Percentiles rank a stretch among this genome's conserved stretches.
Conservation (phyloP, 257 asterid species). For the Leptodermis oblonga region DNA sequence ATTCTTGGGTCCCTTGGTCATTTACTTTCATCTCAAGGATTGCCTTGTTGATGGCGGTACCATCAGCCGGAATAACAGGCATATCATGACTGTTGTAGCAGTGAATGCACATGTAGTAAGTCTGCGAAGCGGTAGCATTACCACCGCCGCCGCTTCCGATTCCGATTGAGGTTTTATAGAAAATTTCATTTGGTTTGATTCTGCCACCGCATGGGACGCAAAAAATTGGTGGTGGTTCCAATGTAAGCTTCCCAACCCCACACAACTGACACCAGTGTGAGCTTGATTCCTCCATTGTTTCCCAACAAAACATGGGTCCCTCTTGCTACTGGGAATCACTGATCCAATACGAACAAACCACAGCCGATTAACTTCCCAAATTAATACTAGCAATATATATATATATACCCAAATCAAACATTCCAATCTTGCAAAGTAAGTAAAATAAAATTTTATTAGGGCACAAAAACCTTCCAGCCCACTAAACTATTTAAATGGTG, state of each 20-base stretch:
- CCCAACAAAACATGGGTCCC: too few species aligned
- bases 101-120: constrained; percentile 77
- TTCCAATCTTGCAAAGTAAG: too few species aligned
- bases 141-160: constrained; percentile 92
- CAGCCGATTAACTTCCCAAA: too few species aligned
- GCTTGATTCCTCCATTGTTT: too few species aligned
- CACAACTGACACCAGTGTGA: constrained; percentile 98
- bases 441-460: too few species aligned
- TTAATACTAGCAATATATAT: too few species aligned
- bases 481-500: too few species aligned
- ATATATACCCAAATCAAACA: too few species aligned
- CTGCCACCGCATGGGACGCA: constrained; percentile 95
- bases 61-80: constrained; percentile 68
- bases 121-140: too few species aligned
- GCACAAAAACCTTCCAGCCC: too few species aligned
- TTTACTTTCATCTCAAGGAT: constrained; percentile 86
- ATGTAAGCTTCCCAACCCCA: constrained; percentile 96
- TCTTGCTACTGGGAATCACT: too few species aligned
- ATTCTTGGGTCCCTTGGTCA: constrained; percentile 93
- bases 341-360: too few species aligned
- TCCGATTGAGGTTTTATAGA: constrained; percentile 82
- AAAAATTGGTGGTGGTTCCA: constrained; percentile 97
- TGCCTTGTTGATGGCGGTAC: constrained; percentile 59
- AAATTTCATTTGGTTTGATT: constrained; percentile 84
- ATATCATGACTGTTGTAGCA: constrained; percentile 93